Conservation (phyloP, 75 land plant species). For the Cunninghamia lanceolata region DNA sequence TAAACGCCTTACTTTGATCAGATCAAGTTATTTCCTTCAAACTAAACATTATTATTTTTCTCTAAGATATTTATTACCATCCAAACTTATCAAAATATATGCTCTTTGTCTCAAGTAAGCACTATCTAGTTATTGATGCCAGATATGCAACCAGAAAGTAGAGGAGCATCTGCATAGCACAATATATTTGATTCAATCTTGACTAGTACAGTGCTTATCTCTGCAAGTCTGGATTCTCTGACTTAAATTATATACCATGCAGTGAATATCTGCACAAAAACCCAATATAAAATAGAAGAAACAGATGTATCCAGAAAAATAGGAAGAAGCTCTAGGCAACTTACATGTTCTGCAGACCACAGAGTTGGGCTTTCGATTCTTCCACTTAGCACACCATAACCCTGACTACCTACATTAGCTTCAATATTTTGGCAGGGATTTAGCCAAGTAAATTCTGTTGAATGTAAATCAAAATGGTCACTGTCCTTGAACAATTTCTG, state of each 20-base stretch:
- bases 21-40: too few relatives aligned
- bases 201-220: neutral
- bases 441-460: slow-evolving; percentile 35
- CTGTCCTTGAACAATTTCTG: slow-evolving; percentile 19
- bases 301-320: neutral
- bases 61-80: neutral
- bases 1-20: too few relatives aligned
- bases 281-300: neutral
- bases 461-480: slow-evolving; percentile 25
- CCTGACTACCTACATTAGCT: slow-evolving; percentile 48
- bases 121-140: neutral
- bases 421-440: slow-evolving; percentile 17
- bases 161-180: neutral
- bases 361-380: slow-evolving; percentile 67
- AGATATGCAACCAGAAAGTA: neutral
- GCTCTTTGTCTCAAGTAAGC: neutral
- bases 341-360: slow-evolving; percentile 96
- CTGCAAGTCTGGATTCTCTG: neutral
- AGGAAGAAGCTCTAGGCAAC: slow-evolving; percentile 4
- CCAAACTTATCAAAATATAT: neutral
- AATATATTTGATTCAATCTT: neutral
- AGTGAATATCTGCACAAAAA: neutral
- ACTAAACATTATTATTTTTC: neutral
- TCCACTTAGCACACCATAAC: slow-evolving; percentile 39
- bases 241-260: neutral